Base-by-base conservation (phyloP, 140 eudicot species). In the Senecio squalidus region DNA sequence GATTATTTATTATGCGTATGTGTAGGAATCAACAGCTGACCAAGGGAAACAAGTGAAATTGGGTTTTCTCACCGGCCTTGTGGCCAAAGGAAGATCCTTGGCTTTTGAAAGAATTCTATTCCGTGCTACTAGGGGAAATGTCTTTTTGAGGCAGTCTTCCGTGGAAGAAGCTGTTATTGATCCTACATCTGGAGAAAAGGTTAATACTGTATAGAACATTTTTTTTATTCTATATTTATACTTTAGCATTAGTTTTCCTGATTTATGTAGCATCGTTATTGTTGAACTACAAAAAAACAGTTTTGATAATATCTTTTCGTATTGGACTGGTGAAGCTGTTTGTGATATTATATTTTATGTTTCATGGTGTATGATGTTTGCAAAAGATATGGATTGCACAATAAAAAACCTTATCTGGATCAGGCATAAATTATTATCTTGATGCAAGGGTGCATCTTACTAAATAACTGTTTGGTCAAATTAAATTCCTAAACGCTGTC, bases 81-180 rank as follows among this genome's bases (percentile, higher is more conserved):
- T 89, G 43, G 78, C 97, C 33, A 85, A 91, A 67, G 84, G 55
- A 17, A 89, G 80, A 69, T 72, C 95, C 15, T 60, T 89, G 84
- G 88, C 95, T 65, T 89, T 89, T 71, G 97, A 89, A 77, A 85
- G 97, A 80, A 89, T 89, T 58, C 58, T 89, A 34, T 89, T 89
- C 72, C 95, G 97, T 80, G 97, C 97, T 59, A 89, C 97, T 45
- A 82, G 97, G 93, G 97, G 97, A 21, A 89, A 89, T 59, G 93
- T 89, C 67, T 89, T 72, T 59, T 49, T 89, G 69, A 82, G 66
- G 79, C 97, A 89, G 67, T 74, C 81, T 64, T 62, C 64, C 9
- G 70, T 85, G 46, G 97, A 85, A 38, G 79, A 85, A 49, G 86
- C 86, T 31, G 97, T 89, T 39, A 54, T 58, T 27, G 97, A 89